Conservation (phyloP, 2,329 filamentous ascomycete genomes). For the Aspergillus neoniger region DNA sequence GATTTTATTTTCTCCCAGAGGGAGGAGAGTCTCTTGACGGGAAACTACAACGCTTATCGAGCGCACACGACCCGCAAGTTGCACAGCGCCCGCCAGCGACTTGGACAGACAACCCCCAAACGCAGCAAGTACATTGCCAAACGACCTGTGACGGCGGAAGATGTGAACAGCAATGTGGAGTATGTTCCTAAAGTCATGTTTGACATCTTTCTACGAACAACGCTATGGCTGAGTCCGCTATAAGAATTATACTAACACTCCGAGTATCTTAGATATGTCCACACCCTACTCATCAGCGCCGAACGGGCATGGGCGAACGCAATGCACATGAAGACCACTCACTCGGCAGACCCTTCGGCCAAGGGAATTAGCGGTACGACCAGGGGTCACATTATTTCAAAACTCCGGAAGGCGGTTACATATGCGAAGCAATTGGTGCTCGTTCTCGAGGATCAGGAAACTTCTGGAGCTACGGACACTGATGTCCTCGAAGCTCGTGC, state of each 20-base stretch:
- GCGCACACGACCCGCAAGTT: conserved; percentile 76
- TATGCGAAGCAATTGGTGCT: conserved; percentile 68
- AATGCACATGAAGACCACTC: conserved; percentile 86
- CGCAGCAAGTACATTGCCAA: conserved; percentile 81
- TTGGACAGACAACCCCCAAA: conserved; percentile 80
- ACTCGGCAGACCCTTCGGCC: conserved; percentile 70
- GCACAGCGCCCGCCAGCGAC: conserved; percentile 78
- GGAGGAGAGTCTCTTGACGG: conserved; percentile 80
- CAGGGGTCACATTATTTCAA: conserved; percentile 84
- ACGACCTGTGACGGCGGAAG: conserved; percentile 68
- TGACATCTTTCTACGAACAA: not conserved
- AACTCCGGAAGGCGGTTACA: conserved; percentile 75
- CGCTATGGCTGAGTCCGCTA: not conserved
- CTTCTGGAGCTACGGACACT: conserved; percentile 65
- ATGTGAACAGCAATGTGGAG: conserved; percentile 75
- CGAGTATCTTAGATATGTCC: conserved; percentile 61
- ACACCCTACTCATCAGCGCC: conserved; percentile 78
- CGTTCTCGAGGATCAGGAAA: conserved; percentile 63
- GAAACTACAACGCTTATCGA: conserved; percentile 86
- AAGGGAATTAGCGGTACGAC: conserved; percentile 77
- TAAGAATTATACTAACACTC: not conserved
- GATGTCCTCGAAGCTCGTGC: conserved; percentile 84
- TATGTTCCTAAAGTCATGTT: conserved; percentile 48
- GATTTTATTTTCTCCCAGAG: conserved; percentile 76
- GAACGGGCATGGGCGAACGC: conserved; percentile 95